Conservation (phyloP, 345 rosid species). For the Salix dunnii region DNA sequence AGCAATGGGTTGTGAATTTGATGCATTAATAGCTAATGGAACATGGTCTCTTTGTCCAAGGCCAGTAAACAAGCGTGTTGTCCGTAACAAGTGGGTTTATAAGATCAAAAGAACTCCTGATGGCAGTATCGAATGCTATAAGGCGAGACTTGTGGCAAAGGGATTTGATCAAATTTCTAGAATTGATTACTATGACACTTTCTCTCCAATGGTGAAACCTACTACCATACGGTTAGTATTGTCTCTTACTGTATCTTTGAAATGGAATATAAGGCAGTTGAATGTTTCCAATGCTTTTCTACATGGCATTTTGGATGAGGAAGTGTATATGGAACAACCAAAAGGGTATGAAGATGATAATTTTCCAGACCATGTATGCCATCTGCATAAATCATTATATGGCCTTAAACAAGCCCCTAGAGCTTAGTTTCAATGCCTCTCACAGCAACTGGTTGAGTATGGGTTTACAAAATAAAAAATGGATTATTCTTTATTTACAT, state of each 20-base stretch:
- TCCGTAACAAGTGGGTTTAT: not conserved
- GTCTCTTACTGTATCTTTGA: not conserved
- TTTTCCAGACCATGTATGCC: not conserved
- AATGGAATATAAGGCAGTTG: not conserved
- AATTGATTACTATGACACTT: no score
- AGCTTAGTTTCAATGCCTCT: not conserved
- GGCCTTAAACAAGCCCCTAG: not conserved
- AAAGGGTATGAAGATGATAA: not conserved
- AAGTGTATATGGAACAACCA: no score
- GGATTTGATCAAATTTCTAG: no score
- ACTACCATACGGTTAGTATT: accelerated
- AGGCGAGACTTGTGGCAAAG: no score
- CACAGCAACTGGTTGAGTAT: no score
- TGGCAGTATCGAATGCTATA: no score
- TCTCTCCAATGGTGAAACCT: no score
- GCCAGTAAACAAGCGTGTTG: not conserved
- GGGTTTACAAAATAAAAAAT: no score
- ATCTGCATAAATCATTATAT: not conserved
- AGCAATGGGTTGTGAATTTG: no score
- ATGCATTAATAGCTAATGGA: no score
- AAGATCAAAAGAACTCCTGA: not conserved
- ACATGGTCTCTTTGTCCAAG: not conserved
- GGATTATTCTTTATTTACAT: no score
- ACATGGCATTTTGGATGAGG: no score
- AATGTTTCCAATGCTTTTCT: not conserved